Conservation (phyloP, 2,329 filamentous ascomycete species). For the Penicillium sp. region DNA sequence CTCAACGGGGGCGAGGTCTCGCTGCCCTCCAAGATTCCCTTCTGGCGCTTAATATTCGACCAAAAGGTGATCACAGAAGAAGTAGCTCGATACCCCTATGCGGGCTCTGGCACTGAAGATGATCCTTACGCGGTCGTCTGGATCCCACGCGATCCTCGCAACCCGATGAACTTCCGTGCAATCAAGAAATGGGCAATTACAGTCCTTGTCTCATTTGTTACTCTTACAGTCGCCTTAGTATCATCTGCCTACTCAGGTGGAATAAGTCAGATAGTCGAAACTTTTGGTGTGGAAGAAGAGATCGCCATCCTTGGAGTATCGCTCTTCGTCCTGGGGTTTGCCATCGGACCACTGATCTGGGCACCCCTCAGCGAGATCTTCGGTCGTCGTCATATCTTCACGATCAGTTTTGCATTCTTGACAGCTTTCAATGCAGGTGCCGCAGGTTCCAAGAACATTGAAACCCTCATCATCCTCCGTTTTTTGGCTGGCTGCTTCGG, state of each 20-base stretch:
- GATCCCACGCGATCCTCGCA: constrained; percentile 41
- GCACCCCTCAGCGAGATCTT: constrained; percentile 37
- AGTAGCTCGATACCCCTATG: constrained; percentile 27
- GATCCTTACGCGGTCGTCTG: constrained; percentile 44
- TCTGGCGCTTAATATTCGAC: constrained; percentile 32
- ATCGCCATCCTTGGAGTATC: constrained; percentile 42
- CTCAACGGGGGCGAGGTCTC: constrained; percentile 11
- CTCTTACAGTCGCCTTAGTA: constrained; percentile 41
- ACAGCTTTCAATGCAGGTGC: constrained; percentile 63
- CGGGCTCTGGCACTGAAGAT: constrained; percentile 39
- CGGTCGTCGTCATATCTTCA: constrained; percentile 34
- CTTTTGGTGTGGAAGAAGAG: constrained; percentile 36
- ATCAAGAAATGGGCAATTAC: constrained; percentile 42
- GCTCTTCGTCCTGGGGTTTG: constrained; percentile 47
- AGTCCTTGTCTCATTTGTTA: constrained; percentile 35
- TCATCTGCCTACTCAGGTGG: constrained; percentile 43
- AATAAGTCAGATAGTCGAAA: constrained; percentile 30
- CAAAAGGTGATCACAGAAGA: constrained; percentile 33
- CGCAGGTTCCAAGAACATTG: constrained; percentile 58
- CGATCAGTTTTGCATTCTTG: constrained; percentile 38
- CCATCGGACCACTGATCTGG: constrained; percentile 45
- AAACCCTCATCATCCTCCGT: constrained; percentile 61
- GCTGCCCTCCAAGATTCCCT: constrained; percentile 28
- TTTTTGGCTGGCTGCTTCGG: constrained; percentile 66
- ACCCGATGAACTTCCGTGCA: constrained; percentile 39